These are phyloP conservation scores for Periconia macrospinosa DNA, from an alignment of 2,329 filamentous ascomycete species.

Conservation along the genomic window DNA sequence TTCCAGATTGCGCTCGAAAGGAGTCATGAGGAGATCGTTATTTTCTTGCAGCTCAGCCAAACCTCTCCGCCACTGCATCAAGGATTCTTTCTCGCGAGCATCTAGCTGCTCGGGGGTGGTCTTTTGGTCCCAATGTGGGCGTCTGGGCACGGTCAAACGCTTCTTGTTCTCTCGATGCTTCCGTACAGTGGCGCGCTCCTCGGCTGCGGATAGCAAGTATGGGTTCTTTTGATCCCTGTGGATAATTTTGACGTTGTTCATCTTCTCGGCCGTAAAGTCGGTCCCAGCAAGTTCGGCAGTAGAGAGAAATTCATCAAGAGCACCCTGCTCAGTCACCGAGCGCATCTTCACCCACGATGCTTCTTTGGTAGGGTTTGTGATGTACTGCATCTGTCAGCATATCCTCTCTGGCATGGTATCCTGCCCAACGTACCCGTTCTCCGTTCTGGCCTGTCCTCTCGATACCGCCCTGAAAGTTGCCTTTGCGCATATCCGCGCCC, in stretches of 20 bases:
- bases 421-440: constrained; percentile 60
- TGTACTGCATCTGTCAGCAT: constrained; percentile 61
- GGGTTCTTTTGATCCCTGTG: constrained; percentile 96
- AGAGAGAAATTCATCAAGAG: constrained; percentile 92
- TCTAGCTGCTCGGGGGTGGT: constrained; percentile 87
- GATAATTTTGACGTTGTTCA: constrained; percentile 99
- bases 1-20: constrained; percentile 95
- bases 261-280: constrained; percentile 98
- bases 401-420: not conserved
- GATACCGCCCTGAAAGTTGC: constrained; percentile 64
- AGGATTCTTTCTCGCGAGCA: constrained; percentile 72
- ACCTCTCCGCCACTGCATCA: constrained; percentile 86
- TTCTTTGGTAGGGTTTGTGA: constrained; percentile 88
- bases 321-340: constrained; percentile 94
- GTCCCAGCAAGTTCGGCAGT: constrained; percentile 97
- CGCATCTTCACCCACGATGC: constrained; percentile 99
- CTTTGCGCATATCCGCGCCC: constrained; percentile 77
- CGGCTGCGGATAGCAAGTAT: constrained; percentile 80
- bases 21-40: constrained; percentile 93
- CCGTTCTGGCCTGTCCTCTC: constrained; percentile 74
- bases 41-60: constrained; percentile 92
- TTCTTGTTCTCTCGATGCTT: constrained; percentile 83
- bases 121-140: constrained; percentile 82
- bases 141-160: constrained; percentile 82
- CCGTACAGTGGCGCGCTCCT: constrained; percentile 75